Evolutionary conservation across 805 yeast species (phyloP).

Genomic region (Metschnikowia lunata): DNA sequence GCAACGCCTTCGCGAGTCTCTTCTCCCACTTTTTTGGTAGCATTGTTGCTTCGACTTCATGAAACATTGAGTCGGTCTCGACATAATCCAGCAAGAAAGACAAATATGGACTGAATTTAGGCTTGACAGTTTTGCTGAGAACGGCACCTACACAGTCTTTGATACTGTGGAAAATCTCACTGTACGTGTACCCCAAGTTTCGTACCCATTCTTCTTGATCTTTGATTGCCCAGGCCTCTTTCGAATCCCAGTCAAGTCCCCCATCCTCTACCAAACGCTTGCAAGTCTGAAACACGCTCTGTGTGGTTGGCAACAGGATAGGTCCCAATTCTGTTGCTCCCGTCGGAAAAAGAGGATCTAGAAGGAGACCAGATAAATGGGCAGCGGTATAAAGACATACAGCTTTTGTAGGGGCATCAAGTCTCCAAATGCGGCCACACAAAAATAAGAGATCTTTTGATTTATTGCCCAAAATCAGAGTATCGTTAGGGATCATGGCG

Average conservation of each 20-base stretch:
- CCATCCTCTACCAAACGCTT: slow-evolving; percentile 30
- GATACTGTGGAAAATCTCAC: slow-evolving; percentile 43
- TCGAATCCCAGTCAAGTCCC: slow-evolving; percentile 29
- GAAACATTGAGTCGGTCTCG: slow-evolving; percentile 44
- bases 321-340: slow-evolving; percentile 26
- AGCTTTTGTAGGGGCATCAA: slow-evolving; percentile 47
- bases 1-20: slow-evolving; percentile 30
- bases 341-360: slow-evolving; percentile 22
- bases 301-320: slow-evolving; percentile 26
- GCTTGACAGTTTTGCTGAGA: slow-evolving; percentile 41
- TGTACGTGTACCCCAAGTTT: slow-evolving; percentile 43
- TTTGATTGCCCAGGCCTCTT: slow-evolving; percentile 28
- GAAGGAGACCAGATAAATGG: slow-evolving; percentile 28
- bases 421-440: slow-evolving; percentile 56
- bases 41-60: slow-evolving; percentile 30
- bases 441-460: slow-evolving; percentile 40
- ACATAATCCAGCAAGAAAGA: slow-evolving; percentile 47
- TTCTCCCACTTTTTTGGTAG: slow-evolving; percentile 46
- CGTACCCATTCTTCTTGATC: slow-evolving; percentile 51
- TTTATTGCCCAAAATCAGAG: slow-evolving; percentile 33
- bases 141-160: slow-evolving; percentile 40
- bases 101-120: slow-evolving; percentile 54
- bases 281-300: slow-evolving; percentile 25
- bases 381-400: slow-evolving; percentile 48
- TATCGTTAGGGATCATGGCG: slow-evolving; percentile 14